Percentiles rank a stretch among this genome's conserved stretches.
phyloP scores from a whole-genome alignment of 164 flowering plant species.

The Magnolia sinica region DNA sequence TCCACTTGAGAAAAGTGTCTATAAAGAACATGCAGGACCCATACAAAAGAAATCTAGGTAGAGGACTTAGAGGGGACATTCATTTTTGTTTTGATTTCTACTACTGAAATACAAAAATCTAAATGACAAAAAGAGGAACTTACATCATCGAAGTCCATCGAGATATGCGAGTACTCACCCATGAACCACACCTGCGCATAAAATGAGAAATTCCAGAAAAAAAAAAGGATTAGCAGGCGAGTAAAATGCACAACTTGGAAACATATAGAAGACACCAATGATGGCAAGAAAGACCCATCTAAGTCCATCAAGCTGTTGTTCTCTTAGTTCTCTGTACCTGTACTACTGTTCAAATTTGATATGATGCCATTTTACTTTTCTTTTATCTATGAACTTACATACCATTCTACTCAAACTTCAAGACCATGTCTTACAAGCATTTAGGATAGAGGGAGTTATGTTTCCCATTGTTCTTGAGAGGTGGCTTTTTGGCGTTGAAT shows the following conservation, averaged over 20 bases:
- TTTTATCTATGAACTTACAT: not conserved
- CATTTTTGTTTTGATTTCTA: no score
- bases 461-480: not conserved
- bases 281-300: not conserved
- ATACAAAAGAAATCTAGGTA: no score
- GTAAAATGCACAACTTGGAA: not conserved
- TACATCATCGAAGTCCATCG: slow-evolving; percentile 79
- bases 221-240: not conserved
- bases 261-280: not conserved
- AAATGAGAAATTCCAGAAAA: not conserved
- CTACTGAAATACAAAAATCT: not conserved
- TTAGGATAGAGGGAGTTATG: not conserved
- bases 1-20: no score
- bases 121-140: slow-evolving; percentile 20
- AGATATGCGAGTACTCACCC: slow-evolving; percentile 79
- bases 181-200: slow-evolving; percentile 62
- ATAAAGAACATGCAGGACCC: no score
- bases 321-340: not conserved
- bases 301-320: not conserved
- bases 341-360: no score
- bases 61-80: no score
- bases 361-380: not conserved
- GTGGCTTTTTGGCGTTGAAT: no score
- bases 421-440: not conserved
- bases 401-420: not conserved